A percentile compares a stretch with the other conserved stretches of the same genome.
Evolutionary conservation across 805 yeast genomes (phyloP).

Genomic region (Naumovozyma dairenensis): DNA sequence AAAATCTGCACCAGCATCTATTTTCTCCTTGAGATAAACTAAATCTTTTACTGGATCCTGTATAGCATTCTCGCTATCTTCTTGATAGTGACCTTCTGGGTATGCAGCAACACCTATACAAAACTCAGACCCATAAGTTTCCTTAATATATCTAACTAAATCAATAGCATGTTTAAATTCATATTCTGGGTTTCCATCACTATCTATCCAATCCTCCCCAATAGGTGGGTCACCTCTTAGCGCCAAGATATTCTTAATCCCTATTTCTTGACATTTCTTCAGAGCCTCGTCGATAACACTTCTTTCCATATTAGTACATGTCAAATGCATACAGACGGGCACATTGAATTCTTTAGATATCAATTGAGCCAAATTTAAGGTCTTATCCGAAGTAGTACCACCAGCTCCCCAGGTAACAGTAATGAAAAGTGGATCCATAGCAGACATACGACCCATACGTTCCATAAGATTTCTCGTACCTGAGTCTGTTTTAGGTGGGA

Average conservation of each 20-base stretch:
- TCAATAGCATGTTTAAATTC: constrained; percentile 77
- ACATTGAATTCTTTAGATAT: constrained; percentile 66
- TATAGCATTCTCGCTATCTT: constrained; percentile 28
- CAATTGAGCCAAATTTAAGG: constrained; percentile 70
- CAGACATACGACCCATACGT: constrained; percentile 81
- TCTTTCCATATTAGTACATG: constrained; percentile 88
- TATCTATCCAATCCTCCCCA: constrained; percentile 33
- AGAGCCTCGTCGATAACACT: constrained; percentile 73
- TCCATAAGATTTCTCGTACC: constrained; percentile 79
- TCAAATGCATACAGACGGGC: constrained; percentile 90
- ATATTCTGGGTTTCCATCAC: constrained; percentile 29
- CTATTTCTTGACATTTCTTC: constrained; percentile 56
- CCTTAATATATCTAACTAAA: constrained; percentile 68
- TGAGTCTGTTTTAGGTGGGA: constrained; percentile 91
- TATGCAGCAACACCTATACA: constrained; percentile 96
- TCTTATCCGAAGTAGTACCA: constrained; percentile 82
- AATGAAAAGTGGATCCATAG: constrained; percentile 78
- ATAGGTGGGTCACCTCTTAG: constrained; percentile 94
- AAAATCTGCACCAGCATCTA: constrained; percentile 92
- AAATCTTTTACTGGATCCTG: constrained; percentile 65
- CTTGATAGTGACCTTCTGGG: constrained; percentile 75
- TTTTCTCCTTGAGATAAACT: constrained; percentile 72
- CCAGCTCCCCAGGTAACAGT: constrained; percentile 99
- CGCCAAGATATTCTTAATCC: constrained; percentile 83
- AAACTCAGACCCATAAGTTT: constrained; percentile 66